Conservation (phyloP, 257 asterid genomes). For the Eucommia ulmoides region DNA sequence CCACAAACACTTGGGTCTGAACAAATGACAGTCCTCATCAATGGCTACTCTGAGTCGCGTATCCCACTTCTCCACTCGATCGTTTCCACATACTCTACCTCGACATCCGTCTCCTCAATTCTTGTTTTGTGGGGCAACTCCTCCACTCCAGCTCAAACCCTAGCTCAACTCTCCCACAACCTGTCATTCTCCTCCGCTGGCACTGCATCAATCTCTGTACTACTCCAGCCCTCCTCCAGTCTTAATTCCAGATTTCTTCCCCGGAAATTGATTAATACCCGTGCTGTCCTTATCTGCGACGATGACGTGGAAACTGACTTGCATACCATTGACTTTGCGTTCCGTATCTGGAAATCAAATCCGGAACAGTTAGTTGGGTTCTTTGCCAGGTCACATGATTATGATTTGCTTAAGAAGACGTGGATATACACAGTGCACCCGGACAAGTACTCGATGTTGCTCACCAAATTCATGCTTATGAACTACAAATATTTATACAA, state of each 20-base stretch:
- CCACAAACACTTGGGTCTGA: constrained; percentile 39
- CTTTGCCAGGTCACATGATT: constrained; percentile 82
- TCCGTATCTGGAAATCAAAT: constrained; percentile 50
- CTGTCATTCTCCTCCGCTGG: constrained; percentile 31
- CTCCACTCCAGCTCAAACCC: constrained; percentile 39
- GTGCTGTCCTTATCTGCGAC: constrained; percentile 76
- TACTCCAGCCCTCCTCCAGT: constrained; percentile 54
- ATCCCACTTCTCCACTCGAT: constrained; percentile 65
- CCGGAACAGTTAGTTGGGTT: constrained; percentile 55
- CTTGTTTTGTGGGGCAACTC: constrained; percentile 80
- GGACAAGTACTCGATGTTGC: constrained; percentile 58
- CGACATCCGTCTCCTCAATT: constrained; percentile 45
- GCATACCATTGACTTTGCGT: constrained; percentile 52
- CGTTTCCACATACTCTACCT: constrained; percentile 54
- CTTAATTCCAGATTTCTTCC: constrained; percentile 80
- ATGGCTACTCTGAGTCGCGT: constrained; percentile 79
- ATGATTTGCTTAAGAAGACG: constrained; percentile 35
- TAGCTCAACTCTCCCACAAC: constrained; percentile 41
- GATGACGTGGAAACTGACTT: constrained; percentile 63
- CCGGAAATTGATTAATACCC: constrained; percentile 33
- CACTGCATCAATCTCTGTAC: constrained; percentile 26
- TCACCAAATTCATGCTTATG: constrained; percentile 68
- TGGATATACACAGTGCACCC: constrained; percentile 79
- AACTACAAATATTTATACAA: constrained; percentile 28
- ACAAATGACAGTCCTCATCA: constrained; percentile 75